phyloP scores from a whole-genome alignment of 345 rosid genomes.

The Pseudoturritis turrita region DNA sequence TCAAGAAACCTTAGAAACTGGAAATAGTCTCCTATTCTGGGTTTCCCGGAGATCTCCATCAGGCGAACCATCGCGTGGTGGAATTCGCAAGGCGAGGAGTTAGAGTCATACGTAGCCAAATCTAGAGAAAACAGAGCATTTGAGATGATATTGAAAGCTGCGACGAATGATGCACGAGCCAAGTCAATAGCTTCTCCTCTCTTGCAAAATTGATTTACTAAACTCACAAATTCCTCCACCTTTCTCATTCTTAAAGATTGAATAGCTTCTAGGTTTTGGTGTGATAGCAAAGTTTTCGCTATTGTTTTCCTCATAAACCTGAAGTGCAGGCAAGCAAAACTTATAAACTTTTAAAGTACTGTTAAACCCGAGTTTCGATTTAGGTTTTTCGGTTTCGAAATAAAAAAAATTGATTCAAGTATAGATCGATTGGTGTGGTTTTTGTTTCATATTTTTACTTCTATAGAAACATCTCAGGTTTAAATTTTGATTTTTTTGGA shows the following conservation, averaged over 20 bases:
- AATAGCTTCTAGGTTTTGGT: not conserved
- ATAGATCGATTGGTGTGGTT: not conserved
- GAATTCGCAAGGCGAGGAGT: slow-evolving; percentile 22
- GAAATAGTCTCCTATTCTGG: slow-evolving; percentile 43
- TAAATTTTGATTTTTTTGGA: not conserved
- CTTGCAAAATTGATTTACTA: slow-evolving; percentile 10
- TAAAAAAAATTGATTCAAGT: not conserved
- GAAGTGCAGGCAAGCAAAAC: not conserved
- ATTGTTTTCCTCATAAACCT: slow-evolving; percentile 20
- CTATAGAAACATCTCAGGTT: not conserved
- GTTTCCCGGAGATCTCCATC: slow-evolving; percentile 40
- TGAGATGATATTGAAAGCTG: slow-evolving; percentile 41
- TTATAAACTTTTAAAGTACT: not conserved
- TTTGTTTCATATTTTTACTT: not conserved
- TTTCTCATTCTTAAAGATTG: slow-evolving; percentile 21
- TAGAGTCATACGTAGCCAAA: slow-evolving; percentile 28
- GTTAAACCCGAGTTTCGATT: no score
- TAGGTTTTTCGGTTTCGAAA: not conserved
- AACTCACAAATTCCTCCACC: slow-evolving; percentile 24
- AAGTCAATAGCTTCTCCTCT: slow-evolving; percentile 34
- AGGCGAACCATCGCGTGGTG: slow-evolving; percentile 23
- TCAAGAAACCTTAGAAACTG: slow-evolving; percentile 37
- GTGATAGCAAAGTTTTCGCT: not conserved
- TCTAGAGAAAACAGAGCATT: slow-evolving; percentile 42
- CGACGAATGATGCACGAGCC: slow-evolving; percentile 36